Conservation (phyloP, 129 eudicot genomes). For the Centaurea solstitialis region DNA sequence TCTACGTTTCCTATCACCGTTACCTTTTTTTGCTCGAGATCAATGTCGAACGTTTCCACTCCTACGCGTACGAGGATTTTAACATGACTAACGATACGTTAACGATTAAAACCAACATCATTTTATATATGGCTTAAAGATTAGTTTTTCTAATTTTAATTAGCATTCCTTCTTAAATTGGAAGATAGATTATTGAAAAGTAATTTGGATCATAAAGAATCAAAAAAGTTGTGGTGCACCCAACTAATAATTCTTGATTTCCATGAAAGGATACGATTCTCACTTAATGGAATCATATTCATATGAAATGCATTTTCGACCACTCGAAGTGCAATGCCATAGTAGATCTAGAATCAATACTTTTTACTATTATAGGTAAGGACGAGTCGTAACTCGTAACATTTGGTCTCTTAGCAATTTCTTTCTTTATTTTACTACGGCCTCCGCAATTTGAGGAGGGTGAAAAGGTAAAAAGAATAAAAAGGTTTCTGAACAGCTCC, state of each 20-base stretch:
- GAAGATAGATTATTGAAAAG: slow-evolving; percentile 3
- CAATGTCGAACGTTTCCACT: slow-evolving; percentile 80
- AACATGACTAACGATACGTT: not conserved
- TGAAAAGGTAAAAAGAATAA: too few species aligned
- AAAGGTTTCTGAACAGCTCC: too few species aligned
- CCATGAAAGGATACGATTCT: not conserved
- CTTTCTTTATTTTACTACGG: too few species aligned
- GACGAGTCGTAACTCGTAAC: too few species aligned
- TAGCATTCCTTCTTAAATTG: slow-evolving; percentile 9
- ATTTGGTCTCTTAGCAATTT: too few species aligned
- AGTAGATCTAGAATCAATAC: not conserved
- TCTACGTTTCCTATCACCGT: slow-evolving; percentile 90
- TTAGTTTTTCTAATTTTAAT: too few species aligned
- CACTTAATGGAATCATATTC: slow-evolving; percentile 29
- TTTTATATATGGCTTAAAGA: not conserved
- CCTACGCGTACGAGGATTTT: slow-evolving; percentile 54
- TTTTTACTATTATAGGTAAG: not conserved
- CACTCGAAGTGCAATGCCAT: slow-evolving; percentile 15
- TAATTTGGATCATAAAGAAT: not conserved
- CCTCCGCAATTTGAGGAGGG: too few species aligned
- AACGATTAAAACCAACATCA: not conserved
- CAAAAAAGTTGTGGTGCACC: slow-evolving; percentile 12
- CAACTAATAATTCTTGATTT: not conserved
- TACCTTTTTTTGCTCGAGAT: slow-evolving; percentile 77
- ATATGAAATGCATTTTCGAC: not conserved